Conservation (phyloP, 2,329 filamentous ascomycete genomes). For the Aspergillus calidoustus region DNA sequence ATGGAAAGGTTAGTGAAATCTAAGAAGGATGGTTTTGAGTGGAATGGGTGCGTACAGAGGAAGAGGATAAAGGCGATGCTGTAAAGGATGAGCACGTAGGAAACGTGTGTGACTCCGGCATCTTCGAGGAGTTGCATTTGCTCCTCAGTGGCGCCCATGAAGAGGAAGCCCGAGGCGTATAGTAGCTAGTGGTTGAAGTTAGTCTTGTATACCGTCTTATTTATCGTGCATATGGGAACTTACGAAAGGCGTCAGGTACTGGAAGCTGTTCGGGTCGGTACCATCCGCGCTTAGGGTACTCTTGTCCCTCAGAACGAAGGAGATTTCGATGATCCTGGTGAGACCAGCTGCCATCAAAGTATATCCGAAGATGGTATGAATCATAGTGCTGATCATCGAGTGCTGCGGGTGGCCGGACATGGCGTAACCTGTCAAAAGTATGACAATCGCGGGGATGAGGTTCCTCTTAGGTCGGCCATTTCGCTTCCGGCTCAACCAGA, state of each 20-base stretch:
- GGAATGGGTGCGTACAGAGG: conserved; percentile 63
- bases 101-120: conserved; percentile 81
- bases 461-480: conserved; percentile 89
- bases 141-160: conserved; percentile 97
- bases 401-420: conserved; percentile 93
- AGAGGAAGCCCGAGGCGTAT: conserved; percentile 90
- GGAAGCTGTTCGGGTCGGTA: conserved; percentile 72
- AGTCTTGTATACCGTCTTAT: conserved; percentile 15
- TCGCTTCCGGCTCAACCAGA: conserved; percentile 87
- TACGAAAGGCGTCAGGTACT: conserved; percentile 72
- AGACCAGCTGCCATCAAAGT: conserved; percentile 89
- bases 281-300: conserved; percentile 69
- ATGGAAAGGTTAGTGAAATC: conserved; percentile 1
- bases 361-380: conserved; percentile 90
- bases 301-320: conserved; percentile 80
- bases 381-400: conserved; percentile 80
- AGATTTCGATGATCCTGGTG: conserved; percentile 85
- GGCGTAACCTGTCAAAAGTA: conserved; percentile 89
- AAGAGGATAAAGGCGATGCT: conserved; percentile 89
- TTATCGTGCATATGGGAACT: conserved; percentile 46
- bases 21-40: not conserved
- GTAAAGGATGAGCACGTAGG: conserved; percentile 90
- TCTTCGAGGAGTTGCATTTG: conserved; percentile 81
- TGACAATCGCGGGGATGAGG: conserved; percentile 87
- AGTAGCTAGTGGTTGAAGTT: conserved; percentile 66